phyloP scores from a whole-genome alignment of 2,329 filamentous ascomycete genomes.

The Thielaviopsis populi region DNA sequence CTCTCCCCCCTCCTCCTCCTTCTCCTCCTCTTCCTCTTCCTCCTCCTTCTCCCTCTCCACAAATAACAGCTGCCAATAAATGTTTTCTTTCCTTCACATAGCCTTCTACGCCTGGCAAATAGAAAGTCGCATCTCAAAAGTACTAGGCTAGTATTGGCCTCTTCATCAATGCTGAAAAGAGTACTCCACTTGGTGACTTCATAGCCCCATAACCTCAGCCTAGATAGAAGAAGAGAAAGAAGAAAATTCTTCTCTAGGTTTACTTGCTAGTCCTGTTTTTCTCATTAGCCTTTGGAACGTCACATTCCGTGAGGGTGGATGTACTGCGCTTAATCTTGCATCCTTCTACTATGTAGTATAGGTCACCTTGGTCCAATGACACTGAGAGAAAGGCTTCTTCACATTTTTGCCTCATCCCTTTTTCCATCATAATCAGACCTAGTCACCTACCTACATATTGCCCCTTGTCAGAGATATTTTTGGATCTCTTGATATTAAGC shows the following conservation, averaged over 20 bases:
- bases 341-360: neutral
- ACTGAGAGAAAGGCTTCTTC: neutral
- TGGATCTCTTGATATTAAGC: neutral
- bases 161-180: neutral
- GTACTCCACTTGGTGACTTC: slow-evolving; percentile 5
- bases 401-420: slow-evolving; percentile 8
- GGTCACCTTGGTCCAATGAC: neutral
- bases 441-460: neutral
- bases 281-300: neutral
- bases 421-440: neutral
- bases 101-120: neutral
- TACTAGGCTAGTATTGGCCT: neutral
- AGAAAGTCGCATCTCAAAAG: neutral
- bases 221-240: neutral
- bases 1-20: neutral
- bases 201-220: neutral
- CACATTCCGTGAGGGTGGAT: neutral
- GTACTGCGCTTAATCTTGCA: neutral
- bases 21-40: neutral
- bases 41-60: neutral
- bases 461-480: slow-evolving; percentile 3
- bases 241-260: neutral
- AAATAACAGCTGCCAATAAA: neutral
- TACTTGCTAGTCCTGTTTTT: neutral
- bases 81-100: neutral